Conservation (phyloP, 805 yeast genomes). For the Ogataea corticis region DNA sequence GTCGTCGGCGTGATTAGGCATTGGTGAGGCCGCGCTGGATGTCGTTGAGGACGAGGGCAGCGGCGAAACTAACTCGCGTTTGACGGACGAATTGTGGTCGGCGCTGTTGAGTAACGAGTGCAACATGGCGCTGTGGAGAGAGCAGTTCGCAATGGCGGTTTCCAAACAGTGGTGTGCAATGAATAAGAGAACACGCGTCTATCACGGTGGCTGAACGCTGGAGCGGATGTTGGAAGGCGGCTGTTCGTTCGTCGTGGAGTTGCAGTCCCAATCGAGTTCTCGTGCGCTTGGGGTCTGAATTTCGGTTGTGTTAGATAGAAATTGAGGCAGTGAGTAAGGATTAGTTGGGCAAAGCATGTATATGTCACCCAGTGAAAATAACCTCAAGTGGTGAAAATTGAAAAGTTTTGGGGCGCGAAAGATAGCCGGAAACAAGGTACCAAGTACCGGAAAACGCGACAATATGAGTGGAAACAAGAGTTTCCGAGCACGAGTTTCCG, state of each 20-base stretch:
- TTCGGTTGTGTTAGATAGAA: too few relatives aligned
- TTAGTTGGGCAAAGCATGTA: too few relatives aligned
- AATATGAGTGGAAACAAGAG: not conserved
- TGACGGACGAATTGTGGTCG: constrained; percentile 14
- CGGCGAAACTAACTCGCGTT: constrained; percentile 20
- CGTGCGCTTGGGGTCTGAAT: too few relatives aligned
- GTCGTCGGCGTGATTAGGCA: too few relatives aligned
- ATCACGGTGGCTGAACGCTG: constrained; percentile 1
- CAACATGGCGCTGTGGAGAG: constrained; percentile 11
- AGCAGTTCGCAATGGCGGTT: constrained; percentile 8
- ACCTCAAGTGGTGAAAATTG: constrained; percentile 7
- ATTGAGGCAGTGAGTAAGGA: too few relatives aligned
- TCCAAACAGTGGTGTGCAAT: constrained; percentile 1
- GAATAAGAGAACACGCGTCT: constrained; percentile 17
- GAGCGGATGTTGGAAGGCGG: not conserved
- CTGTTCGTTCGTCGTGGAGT: too few relatives aligned
- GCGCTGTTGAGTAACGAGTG: constrained; percentile 19
- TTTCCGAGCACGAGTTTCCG: not conserved
- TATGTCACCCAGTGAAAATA: not conserved
- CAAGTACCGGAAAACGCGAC: not conserved
- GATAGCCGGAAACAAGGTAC: not conserved
- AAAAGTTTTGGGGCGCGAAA: constrained; percentile 2
- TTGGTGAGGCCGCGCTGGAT: too few relatives aligned
- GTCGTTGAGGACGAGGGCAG: constrained; percentile 10
- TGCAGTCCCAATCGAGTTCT: too few relatives aligned